Percentiles rank a stretch among this genome's conserved stretches.
These are phyloP conservation scores for Solanum sejunctum DNA, from an alignment of 257 asterid species.

Conservation along the genomic window DNA sequence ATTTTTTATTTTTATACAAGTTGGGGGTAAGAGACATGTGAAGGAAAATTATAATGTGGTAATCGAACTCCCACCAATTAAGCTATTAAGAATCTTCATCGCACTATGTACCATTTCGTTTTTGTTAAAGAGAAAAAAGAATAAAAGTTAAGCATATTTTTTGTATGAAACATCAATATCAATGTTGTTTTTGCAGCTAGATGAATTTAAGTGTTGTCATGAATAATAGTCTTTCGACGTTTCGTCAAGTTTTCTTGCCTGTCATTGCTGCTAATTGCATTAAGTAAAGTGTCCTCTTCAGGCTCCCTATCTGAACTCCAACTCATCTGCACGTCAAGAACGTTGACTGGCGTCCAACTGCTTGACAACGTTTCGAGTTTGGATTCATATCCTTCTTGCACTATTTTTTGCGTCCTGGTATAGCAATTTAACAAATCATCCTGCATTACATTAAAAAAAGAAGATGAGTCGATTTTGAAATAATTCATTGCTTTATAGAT, in stretches of 20 bases:
- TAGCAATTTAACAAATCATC: conserved; percentile 32
- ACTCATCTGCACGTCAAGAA: conserved; percentile 21
- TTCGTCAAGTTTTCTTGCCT: conserved; percentile 1
- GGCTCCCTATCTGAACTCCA: conserved; percentile 12
- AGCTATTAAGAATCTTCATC: no score
- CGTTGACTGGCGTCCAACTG: conserved; percentile 37
- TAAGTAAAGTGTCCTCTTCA: not conserved
- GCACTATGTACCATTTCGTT: not conserved
- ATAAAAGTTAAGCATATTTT: no score
- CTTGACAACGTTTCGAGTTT: conserved; percentile 9
- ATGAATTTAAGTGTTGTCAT: not conserved
- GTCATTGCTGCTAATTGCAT: not conserved
- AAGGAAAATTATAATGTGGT: no score
- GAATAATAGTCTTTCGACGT: conserved; percentile 9
- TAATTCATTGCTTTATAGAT: not conserved
- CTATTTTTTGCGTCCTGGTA: conserved; percentile 22
- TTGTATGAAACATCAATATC: not conserved
- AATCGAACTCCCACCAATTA: no score
- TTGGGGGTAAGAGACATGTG: no score
- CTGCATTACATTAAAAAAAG: conserved; percentile 5
- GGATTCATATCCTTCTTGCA: conserved; percentile 24
- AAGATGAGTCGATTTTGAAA: not conserved
- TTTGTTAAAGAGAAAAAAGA: not conserved
- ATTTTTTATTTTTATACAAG: no score
- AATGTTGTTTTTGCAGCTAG: not conserved